Evolutionary conservation across 2,329 filamentous ascomycete genomes (phyloP), one percentile per base, ranked within the genome.

Genomic region (Tolypocladium pustulatum): DNA sequence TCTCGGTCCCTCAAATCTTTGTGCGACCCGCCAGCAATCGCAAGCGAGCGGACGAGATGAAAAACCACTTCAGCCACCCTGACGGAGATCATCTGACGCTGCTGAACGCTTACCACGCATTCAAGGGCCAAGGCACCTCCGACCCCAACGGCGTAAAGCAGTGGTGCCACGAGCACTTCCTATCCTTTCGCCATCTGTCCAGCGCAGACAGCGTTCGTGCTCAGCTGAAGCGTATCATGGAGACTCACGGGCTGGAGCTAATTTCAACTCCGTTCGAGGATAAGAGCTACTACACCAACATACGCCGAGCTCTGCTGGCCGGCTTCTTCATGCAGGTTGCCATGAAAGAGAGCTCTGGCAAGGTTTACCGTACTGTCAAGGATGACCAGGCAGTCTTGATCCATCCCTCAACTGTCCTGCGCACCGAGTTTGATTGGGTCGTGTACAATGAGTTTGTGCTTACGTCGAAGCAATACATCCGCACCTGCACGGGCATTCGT

Each of bases 241-340:
- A 99, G 77, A 90, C 89, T 17, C 85, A 91, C 64, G 89, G 87
- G 60, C 76, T 99, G 12, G 89, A 96, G 61, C 84, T 99, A 56
- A 73, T 97, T 58, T 94, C 89, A 57, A 97, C 93, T 0, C 83
- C 89, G 0, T 97, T 96, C 69, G 88, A 92, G 67, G 87, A 97
- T 76, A 96, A 96, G 80, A 90, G 95, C 70, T 99, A 99, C 79
- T 99, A 97, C 75, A 91, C 86, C 72, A 99, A 99, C 73, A 99
- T 99, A 68, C 89, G 93, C 52, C 87, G 91, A 41, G 93, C 94
- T 10, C 82, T 99, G 17, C 88, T 97, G 15, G 84, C 92, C 0
- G 94, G 95, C 38, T 99, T 99, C 81, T 99, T 99, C 81, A 99
- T 99, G 94, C 94, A 99, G 73, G 90, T 97, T 27, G 95, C 94